Conservation (phyloP, 306 rosid genomes). For the Acacia acuminata region DNA sequence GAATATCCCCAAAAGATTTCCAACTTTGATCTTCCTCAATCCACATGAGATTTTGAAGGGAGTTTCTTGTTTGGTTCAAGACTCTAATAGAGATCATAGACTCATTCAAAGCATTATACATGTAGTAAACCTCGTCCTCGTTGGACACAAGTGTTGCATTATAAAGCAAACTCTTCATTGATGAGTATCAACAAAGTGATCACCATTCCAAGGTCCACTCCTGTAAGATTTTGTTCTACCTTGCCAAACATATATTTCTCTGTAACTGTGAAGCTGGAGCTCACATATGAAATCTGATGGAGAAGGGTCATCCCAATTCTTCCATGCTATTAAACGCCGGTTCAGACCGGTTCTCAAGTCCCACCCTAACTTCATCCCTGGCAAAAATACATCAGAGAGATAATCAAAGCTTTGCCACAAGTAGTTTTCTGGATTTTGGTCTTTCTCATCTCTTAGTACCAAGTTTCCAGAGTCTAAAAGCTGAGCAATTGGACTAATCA, state of each 20-base stretch:
- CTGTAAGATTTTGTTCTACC: slow-evolving; percentile 8
- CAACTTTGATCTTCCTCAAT: neutral
- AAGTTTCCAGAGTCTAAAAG: neutral
- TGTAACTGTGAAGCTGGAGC: slow-evolving; percentile 13
- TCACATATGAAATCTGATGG: slow-evolving; percentile 33
- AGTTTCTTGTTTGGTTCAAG: neutral
- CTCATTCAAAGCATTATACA: slow-evolving; percentile 6
- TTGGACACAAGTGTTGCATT: neutral
- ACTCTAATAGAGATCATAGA: neutral
- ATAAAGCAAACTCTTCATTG: neutral
- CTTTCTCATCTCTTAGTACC: neutral
- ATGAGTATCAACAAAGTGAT: slow-evolving; percentile 26
- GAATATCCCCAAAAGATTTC: neutral
- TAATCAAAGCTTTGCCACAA: neutral
- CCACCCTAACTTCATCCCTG: slow-evolving; percentile 36
- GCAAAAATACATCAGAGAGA: neutral
- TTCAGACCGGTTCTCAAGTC: slow-evolving; percentile 37
- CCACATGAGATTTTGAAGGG: neutral
- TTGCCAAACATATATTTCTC: slow-evolving; percentile 26
- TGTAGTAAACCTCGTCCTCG: slow-evolving; percentile 32
- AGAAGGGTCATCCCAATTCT: slow-evolving; percentile 39
- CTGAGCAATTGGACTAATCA: neutral
- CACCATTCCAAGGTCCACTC: slow-evolving; percentile 44
- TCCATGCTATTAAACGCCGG: slow-evolving; percentile 54
- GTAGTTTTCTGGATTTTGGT: neutral